phyloP scores from a whole-genome alignment of 2,329 filamentous ascomycete genomes.

The Pseudocercospora vitis region DNA sequence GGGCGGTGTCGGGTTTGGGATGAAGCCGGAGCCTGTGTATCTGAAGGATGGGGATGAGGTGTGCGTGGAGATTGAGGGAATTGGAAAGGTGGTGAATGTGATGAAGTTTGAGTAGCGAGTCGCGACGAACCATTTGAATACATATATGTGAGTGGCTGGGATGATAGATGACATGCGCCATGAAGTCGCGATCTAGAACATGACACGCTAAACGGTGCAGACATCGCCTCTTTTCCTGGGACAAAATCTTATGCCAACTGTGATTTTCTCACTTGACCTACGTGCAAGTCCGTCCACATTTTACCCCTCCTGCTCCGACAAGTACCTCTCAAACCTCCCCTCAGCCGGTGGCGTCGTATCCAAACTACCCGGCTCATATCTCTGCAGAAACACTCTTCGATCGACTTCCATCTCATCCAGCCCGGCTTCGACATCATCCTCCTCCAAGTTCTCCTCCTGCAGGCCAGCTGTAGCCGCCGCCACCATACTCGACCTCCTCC shows the following conservation, averaged over 20 bases:
- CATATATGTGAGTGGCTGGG: too few species aligned
- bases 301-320: neutral
- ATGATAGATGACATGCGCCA: too few species aligned
- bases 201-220: too few species aligned
- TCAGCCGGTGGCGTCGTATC: constrained; percentile 36
- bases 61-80: constrained; percentile 37
- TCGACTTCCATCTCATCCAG: constrained; percentile 30
- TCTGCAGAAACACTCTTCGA: constrained; percentile 25
- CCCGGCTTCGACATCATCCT: constrained; percentile 32
- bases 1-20: constrained; percentile 38
- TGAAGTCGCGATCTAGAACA: too few species aligned
- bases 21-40: constrained; percentile 35
- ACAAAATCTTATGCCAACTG: neutral
- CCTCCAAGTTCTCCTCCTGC: constrained; percentile 18
- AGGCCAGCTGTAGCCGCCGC: too few species aligned
- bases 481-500: neutral
- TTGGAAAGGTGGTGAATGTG: constrained; percentile 36
- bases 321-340: constrained; percentile 34
- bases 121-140: neutral
- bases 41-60: constrained; percentile 40
- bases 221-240: too few species aligned
- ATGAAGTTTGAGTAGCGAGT: constrained; percentile 36
- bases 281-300: neutral
- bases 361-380: constrained; percentile 27
- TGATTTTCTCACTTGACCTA: neutral